These are phyloP conservation scores for Eucalyptus pauciflora DNA, from an alignment of 345 rosid genomes.

Conservation along the genomic window DNA sequence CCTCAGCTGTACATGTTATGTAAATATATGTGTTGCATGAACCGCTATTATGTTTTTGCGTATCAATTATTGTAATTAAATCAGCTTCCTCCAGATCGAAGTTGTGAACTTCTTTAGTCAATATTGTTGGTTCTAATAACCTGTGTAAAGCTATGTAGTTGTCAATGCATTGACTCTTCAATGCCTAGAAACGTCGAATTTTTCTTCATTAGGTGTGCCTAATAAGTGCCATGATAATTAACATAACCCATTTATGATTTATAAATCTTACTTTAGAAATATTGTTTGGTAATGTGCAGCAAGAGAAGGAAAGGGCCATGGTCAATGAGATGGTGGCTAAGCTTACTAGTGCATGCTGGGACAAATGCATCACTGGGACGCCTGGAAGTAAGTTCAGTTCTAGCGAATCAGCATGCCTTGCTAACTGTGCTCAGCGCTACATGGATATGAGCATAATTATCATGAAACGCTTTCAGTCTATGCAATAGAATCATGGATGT, in stretches of 20 bases:
- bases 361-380: constrained; percentile 71
- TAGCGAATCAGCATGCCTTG: constrained; percentile 63
- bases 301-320: constrained; percentile 87
- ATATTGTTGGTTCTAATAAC: not conserved
- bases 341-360: constrained; percentile 88
- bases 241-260: not conserved
- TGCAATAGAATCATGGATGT: constrained; percentile 16
- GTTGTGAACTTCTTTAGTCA: not conserved
- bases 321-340: constrained; percentile 69
- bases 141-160: not conserved
- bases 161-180: not conserved
- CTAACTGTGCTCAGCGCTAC: constrained; percentile 72
- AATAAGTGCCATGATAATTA: not conserved
- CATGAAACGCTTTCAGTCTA: constrained; percentile 74
- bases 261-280: not conserved
- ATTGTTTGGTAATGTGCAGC: constrained; percentile 24
- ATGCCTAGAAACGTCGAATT: not conserved
- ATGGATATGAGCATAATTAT: constrained; percentile 68
- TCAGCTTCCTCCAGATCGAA: not conserved
- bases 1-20: not conserved
- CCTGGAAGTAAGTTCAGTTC: constrained; percentile 98
- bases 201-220: not conserved
- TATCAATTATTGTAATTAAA: not conserved
- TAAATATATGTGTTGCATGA: not conserved
- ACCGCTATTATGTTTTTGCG: not conserved